Conservation (phyloP, 2,329 filamentous ascomycete genomes). For the Penicillium sp. region DNA sequence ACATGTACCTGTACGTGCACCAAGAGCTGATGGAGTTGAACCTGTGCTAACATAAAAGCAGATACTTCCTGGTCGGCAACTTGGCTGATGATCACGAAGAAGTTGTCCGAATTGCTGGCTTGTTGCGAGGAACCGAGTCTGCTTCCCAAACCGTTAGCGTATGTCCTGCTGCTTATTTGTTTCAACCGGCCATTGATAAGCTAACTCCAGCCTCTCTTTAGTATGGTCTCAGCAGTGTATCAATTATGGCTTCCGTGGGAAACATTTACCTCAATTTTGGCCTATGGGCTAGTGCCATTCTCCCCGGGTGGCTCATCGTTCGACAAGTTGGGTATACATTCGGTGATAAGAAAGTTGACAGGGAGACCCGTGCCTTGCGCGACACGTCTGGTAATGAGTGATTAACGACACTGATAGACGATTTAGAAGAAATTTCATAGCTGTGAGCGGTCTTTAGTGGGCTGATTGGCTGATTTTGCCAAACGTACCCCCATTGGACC, state of each 20-base stretch:
- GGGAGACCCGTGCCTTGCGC: conserved; percentile 18
- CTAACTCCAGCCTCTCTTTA: conserved; percentile 15
- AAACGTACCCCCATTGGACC: neutral
- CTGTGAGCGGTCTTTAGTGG: too few relatives aligned
- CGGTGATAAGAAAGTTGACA: conserved; percentile 29
- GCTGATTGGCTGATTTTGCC: neutral
- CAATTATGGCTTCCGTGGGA: conserved; percentile 60
- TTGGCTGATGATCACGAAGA: conserved; percentile 59
- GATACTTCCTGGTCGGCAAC: conserved; percentile 67
- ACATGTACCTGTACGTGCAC: conserved; percentile 59
- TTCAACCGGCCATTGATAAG: neutral
- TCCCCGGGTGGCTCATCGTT: conserved; percentile 64
- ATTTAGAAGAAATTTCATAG: neutral
- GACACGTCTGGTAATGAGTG: conserved; percentile 4
- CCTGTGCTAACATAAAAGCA: conserved; percentile 24
- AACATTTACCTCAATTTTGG: conserved; percentile 67
- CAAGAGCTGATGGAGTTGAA: neutral
- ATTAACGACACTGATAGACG: neutral
- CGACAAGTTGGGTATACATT: conserved; percentile 49
- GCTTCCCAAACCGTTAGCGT: conserved; percentile 66
- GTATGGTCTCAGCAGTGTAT: conserved; percentile 62
- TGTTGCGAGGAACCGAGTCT: conserved; percentile 66
- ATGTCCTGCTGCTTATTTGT: conserved; percentile 18
- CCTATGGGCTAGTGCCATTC: conserved; percentile 60
- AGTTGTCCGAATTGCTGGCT: conserved; percentile 62